Evolutionary conservation across 768 basidiomycete species (phyloP).

Genomic region (Auricularia sp.): DNA sequence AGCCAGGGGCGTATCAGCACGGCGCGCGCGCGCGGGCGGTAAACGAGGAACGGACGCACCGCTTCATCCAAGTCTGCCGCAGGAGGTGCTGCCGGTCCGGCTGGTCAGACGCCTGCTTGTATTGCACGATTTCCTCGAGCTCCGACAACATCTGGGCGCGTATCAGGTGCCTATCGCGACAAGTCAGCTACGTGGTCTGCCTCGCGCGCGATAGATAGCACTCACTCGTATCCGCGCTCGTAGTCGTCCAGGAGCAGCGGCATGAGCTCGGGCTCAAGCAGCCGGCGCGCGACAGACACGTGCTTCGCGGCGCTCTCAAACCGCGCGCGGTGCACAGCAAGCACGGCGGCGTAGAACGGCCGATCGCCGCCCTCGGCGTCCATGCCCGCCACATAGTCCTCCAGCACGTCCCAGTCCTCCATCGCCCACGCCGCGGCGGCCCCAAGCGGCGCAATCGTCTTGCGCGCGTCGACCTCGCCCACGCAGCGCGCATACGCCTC

Average conservation of each 20-base stretch:
- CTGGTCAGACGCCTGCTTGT: conserved; percentile 36
- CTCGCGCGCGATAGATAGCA: neutral
- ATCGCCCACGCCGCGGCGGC: conserved; percentile 40
- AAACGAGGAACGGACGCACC: conserved; percentile 18
- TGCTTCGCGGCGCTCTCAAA: conserved; percentile 32
- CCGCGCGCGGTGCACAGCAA: conserved; percentile 37
- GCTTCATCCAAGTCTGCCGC: conserved; percentile 40
- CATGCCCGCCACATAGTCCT: conserved; percentile 38
- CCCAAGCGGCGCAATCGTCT: conserved; percentile 36
- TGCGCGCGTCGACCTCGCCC: conserved; percentile 27
- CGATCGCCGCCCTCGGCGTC: conserved; percentile 37
- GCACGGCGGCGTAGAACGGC: conserved; percentile 42
- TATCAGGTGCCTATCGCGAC: conserved; percentile 29
- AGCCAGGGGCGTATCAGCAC: neutral
- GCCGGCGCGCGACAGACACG: conserved; percentile 35
- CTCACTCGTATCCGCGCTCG: conserved; percentile 37
- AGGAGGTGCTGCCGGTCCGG: conserved; percentile 32
- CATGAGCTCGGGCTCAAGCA: conserved; percentile 36
- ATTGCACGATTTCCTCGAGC: conserved; percentile 41
- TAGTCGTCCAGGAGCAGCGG: conserved; percentile 38
- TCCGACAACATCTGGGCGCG: conserved; percentile 43
- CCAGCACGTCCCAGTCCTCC: conserved; percentile 41
- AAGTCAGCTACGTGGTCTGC: neutral
- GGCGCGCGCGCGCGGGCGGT: neutral
- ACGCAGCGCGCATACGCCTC: conserved; percentile 26